A percentile compares a stretch with the other conserved stretches of the same genome.
Conservation (phyloP, 768 basidiomycete genomes). For the Suillus subalutaceus region DNA sequence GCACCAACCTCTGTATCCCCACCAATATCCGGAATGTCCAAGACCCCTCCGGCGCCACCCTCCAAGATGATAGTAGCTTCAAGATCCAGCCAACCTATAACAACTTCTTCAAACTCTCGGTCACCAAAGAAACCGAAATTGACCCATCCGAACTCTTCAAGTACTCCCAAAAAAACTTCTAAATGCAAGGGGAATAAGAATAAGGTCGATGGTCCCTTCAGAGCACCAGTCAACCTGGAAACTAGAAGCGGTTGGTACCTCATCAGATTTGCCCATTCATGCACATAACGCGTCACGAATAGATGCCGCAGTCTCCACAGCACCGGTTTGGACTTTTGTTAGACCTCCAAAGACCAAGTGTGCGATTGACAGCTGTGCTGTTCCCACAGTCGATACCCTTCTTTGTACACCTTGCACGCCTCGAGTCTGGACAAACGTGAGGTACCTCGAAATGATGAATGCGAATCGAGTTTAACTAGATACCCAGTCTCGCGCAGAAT, state of each 20-base stretch:
- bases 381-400: neutral
- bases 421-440: constrained; percentile 33
- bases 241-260: neutral
- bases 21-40: neutral
- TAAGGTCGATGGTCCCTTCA: neutral
- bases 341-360: constrained; percentile 4
- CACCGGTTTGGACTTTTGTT: constrained; percentile 25
- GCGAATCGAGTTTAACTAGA: constrained; percentile 9
- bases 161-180: neutral
- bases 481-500: constrained; percentile 24
- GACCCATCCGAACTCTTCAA: neutral
- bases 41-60: neutral
- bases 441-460: constrained; percentile 5
- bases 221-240: neutral
- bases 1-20: neutral
- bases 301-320: neutral
- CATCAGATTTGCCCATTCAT: neutral
- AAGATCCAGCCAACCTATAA: no score
- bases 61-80: neutral
- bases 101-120: neutral
- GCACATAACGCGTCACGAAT: neutral
- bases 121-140: neutral
- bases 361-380: neutral
- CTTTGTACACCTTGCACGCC: constrained; percentile 19
- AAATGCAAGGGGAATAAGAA: neutral